Base-by-base conservation (phyloP, 164 flowering plant species). In the Cinnamomum chago region DNA sequence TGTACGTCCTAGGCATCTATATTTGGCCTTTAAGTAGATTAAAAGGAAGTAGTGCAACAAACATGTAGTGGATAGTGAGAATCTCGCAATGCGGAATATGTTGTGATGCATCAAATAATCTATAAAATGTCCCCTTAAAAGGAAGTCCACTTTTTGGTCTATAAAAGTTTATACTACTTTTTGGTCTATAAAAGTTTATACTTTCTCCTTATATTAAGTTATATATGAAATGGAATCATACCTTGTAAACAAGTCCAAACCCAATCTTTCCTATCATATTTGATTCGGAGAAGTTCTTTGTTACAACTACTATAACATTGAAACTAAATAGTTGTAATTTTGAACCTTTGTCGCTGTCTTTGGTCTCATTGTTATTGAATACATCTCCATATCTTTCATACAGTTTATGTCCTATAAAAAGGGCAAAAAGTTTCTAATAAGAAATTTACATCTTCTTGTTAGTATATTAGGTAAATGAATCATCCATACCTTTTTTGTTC, bases 161-260 rank as follows among this genome's bases (percentile, higher is more conserved):
- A n/a, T n/a, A n/a, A n/a, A n/a, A n/a, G n/a, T n/a, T n/a, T n/a
- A n/a, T n/a, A n/a, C n/a, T n/a, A n/a, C n/a, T n/a, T n/a, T n/a
- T 40, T 7, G 47, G 47, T 40, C 10, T 7, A 40, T 40, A 40
- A 58, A 17, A 58, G 7, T 0, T 58, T 58, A 58, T 58, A 0
- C 10, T 17, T 17, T n/a, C 62, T 4, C 10, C n/a, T 18, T 58
- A 1, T 1, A 17, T 17, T 17, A 17, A 18, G n/a, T 68, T 14
- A 17, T 3, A 17, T 7, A 20, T 33, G 51, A 10, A 35, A 68
- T 5, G 17, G 47, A 30, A 3, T 18, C 5, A 27, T 28, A 70
- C 73, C 62, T 70, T 52, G 73, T 70, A 70, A 7, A 70, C 62
- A 51, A 64, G 62, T 27, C 73, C 73, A 70, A 52, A 70, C 14